Percentiles rank a stretch among this genome's conserved stretches.
Evolutionary conservation across 768 basidiomycete species (phyloP).

Genomic region (Coprinellus aureogranulatus): DNA sequence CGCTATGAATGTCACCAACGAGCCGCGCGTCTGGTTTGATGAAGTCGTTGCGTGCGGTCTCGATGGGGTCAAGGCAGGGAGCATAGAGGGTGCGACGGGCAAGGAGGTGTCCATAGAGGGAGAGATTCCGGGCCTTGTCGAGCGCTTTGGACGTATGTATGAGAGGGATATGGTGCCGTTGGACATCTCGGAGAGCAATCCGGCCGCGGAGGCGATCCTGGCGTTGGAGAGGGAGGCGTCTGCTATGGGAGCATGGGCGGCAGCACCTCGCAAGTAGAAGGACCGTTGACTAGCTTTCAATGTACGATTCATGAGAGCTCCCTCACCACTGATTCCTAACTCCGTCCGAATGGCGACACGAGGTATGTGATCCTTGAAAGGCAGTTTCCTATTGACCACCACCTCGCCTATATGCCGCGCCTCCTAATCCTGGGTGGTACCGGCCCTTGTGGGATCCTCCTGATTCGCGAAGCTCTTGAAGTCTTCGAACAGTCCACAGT

Average conservation of each 20-base stretch:
- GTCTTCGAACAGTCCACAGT: slow-evolving; percentile 38
- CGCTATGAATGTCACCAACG: slow-evolving; percentile 81
- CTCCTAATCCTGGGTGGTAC: slow-evolving; percentile 72
- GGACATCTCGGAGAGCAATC: slow-evolving; percentile 40
- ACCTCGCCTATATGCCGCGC: slow-evolving; percentile 28
- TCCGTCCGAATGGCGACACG: too few relatives aligned
- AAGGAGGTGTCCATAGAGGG: slow-evolving; percentile 40
- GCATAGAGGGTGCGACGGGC: slow-evolving; percentile 49
- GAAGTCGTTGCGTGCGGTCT: slow-evolving; percentile 90
- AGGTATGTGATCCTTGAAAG: not conserved
- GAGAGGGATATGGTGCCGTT: slow-evolving; percentile 48
- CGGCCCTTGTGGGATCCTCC: slow-evolving; percentile 54
- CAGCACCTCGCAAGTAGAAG: slow-evolving; percentile 18
- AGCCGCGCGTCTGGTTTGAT: slow-evolving; percentile 85
- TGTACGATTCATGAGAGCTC: not conserved
- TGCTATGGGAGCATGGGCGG: slow-evolving; percentile 41
- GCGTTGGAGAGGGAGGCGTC: slow-evolving; percentile 45
- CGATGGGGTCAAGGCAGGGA: slow-evolving; percentile 75
- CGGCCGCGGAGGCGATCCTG: slow-evolving; percentile 47
- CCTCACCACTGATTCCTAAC: not conserved
- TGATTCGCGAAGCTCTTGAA: slow-evolving; percentile 55
- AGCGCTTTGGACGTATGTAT: slow-evolving; percentile 46
- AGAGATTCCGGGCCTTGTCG: slow-evolving; percentile 52
- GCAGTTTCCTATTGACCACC: not conserved
- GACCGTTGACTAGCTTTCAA: not conserved